Base-by-base conservation (phyloP, 2,329 filamentous ascomycete genomes). In the Exophiala aquamarina region DNA sequence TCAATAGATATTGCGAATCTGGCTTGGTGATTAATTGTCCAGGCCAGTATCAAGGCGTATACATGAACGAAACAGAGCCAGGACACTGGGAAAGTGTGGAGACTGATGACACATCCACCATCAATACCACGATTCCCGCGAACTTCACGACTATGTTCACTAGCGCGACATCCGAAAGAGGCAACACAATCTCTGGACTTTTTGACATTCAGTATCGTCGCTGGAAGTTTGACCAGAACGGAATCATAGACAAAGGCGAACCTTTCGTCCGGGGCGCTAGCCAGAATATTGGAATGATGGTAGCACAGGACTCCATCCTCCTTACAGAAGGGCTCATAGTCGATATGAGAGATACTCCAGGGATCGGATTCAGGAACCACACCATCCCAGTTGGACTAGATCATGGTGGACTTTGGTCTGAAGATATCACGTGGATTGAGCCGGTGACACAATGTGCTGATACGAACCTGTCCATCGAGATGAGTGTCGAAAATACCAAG, bases 321-420 rank as follows among this genome's bases (percentile, higher is more conserved):
- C 45, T 64, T 3, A 59, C 74, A 0, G 72, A 76, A 50, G 49
- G 49, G 2, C 45, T 52, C n/a, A 41, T 52, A 14, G 45, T 72
- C 0, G 69, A 74, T 46, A 63, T 61, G 20, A 49, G 37, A 23
- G 53, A 59, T 19, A 60, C 55, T 23, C 70, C 70, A 2, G 68
- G 70, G 0, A 60, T 74, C 6, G 71, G 70, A 1, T 67, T 73
- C 11, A 61, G 71, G 14, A 73, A 73, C 54, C 70, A 72, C 49
- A 71, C 63, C 2, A 38, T 66, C 0, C 71, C 71, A 4, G 29
- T 34, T 8, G 36, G 33, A 11, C 14, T 50, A 31, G 36, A 31
- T n/a, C 33, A 41, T 14, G 45, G 47, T 15, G 47, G 31, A 10
- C 28, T 21, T 17, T 50, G 47, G 47, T 34, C 13, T 14, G 47